Evolutionary conservation across 352 stramenopile genomes (phyloP).

Genomic region (Phytophthora multivora): DNA sequence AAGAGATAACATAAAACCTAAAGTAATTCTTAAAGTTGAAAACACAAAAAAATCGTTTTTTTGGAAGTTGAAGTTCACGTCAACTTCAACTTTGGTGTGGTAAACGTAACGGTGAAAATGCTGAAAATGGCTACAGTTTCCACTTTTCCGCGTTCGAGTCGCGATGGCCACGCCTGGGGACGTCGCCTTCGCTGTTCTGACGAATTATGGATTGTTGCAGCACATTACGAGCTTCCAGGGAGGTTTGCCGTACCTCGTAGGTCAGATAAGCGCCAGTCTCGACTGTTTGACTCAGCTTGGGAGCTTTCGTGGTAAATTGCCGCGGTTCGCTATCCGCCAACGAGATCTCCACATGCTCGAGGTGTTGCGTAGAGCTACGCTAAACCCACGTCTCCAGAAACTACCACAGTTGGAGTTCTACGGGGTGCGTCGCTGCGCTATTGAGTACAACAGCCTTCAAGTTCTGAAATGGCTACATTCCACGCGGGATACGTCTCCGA

Average conservation of each 20-base stretch:
- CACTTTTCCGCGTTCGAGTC: not conserved
- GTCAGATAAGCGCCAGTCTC: conserved; percentile 25
- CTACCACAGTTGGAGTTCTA: conserved; percentile 30
- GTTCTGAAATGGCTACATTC: conserved; percentile 36
- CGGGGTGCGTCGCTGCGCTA: conserved; percentile 29
- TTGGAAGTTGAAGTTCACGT: conserved; percentile 20
- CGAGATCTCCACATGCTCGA: conserved; percentile 29
- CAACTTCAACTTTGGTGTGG: conserved; percentile 7
- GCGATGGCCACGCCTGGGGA: conserved; percentile 3
- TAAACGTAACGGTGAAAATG: not conserved
- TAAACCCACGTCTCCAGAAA: conserved; percentile 3
- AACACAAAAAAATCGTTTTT: too few species aligned
- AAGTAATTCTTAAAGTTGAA: too few species aligned
- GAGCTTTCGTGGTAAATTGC: conserved; percentile 27
- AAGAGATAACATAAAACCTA: too few species aligned
- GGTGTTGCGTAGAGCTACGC: conserved; percentile 12
- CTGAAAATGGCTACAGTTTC: not conserved
- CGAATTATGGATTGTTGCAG: conserved; percentile 19
- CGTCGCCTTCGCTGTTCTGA: conserved; percentile 30
- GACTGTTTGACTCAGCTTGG: conserved; percentile 17
- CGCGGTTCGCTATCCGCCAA: conserved; percentile 31
- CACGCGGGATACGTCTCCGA: conserved; percentile 24
- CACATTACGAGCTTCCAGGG: conserved; percentile 32
- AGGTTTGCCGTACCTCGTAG: conserved; percentile 30
- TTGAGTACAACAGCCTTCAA: conserved; percentile 33